Percentiles rank a stretch among this genome's conserved stretches.
These are phyloP conservation scores for Monilinia polystroma DNA, from an alignment of 2,329 filamentous ascomycete genomes.

Conservation along the genomic window DNA sequence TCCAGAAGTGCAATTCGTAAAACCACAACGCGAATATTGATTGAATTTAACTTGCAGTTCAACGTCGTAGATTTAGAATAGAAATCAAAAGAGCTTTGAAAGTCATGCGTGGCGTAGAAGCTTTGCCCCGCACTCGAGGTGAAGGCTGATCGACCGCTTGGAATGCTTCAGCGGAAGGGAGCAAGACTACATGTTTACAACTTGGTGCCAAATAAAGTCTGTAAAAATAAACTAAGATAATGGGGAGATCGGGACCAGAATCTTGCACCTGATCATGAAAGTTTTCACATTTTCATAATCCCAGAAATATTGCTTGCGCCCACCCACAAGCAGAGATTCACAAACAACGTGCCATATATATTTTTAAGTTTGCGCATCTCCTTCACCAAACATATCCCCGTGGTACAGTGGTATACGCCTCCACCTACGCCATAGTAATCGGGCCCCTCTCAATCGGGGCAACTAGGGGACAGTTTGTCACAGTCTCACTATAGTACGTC, in stretches of 20 bases:
- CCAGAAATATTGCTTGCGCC: too few relatives aligned
- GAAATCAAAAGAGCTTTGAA: background rate
- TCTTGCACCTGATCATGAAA: background rate
- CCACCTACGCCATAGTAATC: background rate
- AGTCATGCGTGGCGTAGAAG: background rate
- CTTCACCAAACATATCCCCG: conserved; percentile 6
- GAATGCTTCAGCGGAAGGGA: background rate
- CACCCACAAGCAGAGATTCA: background rate
- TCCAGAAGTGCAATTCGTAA: background rate
- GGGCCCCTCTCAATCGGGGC: background rate
- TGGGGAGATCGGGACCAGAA: background rate
- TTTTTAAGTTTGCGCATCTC: background rate
- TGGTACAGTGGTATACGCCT: conserved; percentile 1
- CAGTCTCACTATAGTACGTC: background rate
- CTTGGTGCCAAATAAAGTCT: too few relatives aligned
- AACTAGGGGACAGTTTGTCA: background rate
- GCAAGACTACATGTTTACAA: background rate
- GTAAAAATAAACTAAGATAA: background rate
- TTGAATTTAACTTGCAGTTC: background rate
- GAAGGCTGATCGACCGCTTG: background rate
- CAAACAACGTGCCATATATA: background rate
- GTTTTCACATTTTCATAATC: background rate
- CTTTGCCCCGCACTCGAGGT: background rate
- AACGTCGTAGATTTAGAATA: background rate
- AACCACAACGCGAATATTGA: background rate